Evolutionary conservation across 495 filamentous ascomycete species (phyloP).

Genomic region (Tuber magnatum): DNA sequence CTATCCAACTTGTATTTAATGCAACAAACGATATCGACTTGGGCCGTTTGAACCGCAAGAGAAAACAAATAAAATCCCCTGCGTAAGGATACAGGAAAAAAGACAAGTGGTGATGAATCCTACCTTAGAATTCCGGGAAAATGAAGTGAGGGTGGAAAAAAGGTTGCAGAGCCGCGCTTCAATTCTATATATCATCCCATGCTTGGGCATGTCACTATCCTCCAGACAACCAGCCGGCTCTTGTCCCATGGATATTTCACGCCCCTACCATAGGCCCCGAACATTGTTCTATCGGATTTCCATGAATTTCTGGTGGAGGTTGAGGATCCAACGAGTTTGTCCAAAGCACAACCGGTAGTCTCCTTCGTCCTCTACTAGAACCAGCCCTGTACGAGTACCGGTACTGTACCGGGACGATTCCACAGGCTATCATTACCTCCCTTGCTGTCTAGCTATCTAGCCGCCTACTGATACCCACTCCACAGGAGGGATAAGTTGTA

Average conservation of each 20-base stretch:
- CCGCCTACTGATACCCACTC: not conserved
- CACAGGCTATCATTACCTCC: not conserved
- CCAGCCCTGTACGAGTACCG: not conserved
- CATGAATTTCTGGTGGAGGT: not conserved
- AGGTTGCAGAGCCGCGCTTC: not conserved
- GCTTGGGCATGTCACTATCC: not conserved
- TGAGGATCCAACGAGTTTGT: not conserved
- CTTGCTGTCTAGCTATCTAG: not conserved
- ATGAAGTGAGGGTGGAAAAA: not conserved
- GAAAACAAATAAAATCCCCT: not conserved
- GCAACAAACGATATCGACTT: too few relatives aligned
- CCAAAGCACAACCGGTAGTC: not conserved
- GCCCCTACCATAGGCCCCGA: not conserved
- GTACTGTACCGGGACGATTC: not conserved
- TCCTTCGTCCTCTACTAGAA: not conserved
- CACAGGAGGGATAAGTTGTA: too few relatives aligned
- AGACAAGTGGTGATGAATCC: not conserved
- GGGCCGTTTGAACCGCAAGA: too few relatives aligned
- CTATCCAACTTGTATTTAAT: too few relatives aligned
- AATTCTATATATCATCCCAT: not conserved
- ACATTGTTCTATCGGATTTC: not conserved
- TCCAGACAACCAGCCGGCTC: not conserved
- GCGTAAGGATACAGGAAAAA: not conserved
- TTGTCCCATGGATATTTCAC: not conserved
- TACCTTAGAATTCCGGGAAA: not conserved